Evolutionary conservation across 2,329 filamentous ascomycete species (phyloP).

Genomic region (Colletotrichum sp.): DNA sequence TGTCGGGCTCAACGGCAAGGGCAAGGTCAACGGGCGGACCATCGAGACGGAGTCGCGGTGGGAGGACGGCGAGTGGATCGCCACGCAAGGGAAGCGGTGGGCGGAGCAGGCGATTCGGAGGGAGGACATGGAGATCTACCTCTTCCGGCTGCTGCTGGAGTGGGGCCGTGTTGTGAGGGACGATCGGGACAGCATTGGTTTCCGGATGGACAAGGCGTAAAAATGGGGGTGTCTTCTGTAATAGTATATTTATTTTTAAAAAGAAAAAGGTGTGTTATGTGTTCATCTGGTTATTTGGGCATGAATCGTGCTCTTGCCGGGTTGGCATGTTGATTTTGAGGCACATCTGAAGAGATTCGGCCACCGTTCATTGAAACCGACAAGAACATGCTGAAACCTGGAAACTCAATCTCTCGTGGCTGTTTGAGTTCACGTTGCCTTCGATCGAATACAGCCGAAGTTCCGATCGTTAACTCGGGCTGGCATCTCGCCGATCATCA

Average conservation of each 20-base stretch:
- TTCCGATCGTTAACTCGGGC: not conserved
- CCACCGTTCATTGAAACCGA: not conserved
- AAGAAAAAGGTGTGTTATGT: not conserved
- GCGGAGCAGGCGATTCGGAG: slow-evolving; percentile 65
- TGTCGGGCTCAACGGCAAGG: slow-evolving; percentile 56
- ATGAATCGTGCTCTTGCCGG: not conserved
- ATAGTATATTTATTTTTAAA: not conserved
- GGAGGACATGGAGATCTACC: slow-evolving; percentile 81
- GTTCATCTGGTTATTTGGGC: not conserved
- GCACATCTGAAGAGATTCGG: not conserved
- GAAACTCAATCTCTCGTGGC: not conserved
- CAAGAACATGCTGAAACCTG: not conserved
- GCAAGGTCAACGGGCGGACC: slow-evolving; percentile 47
- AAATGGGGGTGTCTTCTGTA: not conserved
- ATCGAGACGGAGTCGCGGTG: slow-evolving; percentile 53
- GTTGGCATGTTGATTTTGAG: not conserved
- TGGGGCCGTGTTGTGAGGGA: slow-evolving; percentile 77
- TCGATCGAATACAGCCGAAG: not conserved
- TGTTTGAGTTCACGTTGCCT: not conserved
- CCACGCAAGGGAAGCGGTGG: slow-evolving; percentile 70
- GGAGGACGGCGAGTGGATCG: slow-evolving; percentile 68
- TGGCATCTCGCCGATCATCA: not conserved
- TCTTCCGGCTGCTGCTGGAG: slow-evolving; percentile 79
- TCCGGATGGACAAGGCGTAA: slow-evolving; percentile 23
- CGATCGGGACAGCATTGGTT: slow-evolving; percentile 50